Evolutionary conservation across 2,329 filamentous ascomycete genomes (phyloP).

Genomic region (Aureobasidium sp.): DNA sequence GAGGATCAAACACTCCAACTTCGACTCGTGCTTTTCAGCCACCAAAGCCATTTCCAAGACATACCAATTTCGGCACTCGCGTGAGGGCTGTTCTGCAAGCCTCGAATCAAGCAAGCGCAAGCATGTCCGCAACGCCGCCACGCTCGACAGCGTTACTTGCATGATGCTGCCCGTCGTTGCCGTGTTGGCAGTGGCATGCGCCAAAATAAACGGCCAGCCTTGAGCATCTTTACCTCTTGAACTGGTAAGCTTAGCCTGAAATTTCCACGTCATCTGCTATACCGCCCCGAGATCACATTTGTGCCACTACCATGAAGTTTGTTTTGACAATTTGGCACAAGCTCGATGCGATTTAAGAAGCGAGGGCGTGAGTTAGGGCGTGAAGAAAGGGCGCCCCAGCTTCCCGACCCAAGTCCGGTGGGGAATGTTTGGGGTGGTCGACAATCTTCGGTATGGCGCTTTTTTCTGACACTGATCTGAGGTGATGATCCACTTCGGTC

Average conservation of each 20-base stretch:
- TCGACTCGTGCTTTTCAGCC: slow-evolving; percentile 7
- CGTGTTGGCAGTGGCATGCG: not conserved
- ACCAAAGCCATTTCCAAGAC: not conserved
- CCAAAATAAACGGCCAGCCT: not conserved
- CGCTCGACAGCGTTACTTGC: slow-evolving; percentile 8
- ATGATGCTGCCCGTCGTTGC: not conserved
- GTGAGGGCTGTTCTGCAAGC: not conserved
- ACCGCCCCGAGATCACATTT: not conserved
- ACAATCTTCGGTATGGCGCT: slow-evolving; percentile 2
- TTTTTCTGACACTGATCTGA: slow-evolving; percentile 2
- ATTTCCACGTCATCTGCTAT: not conserved
- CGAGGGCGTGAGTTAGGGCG: not conserved
- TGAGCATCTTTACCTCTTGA: not conserved
- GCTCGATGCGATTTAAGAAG: not conserved
- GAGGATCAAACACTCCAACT: slow-evolving; percentile 2
- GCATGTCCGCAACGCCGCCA: slow-evolving; percentile 4
- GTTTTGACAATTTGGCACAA: slow-evolving; percentile 3
- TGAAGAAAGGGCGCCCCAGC: not conserved
- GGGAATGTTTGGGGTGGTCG: not conserved
- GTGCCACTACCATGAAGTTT: not conserved
- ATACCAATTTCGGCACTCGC: slow-evolving; percentile 8
- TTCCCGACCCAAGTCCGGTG: not conserved
- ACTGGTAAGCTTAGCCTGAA: slow-evolving; percentile 1
- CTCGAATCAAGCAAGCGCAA: slow-evolving; percentile 5
- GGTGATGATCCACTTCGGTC: slow-evolving; percentile 2